A percentile compares a stretch with the other conserved stretches of the same genome.
Evolutionary conservation across 495 filamentous ascomycete species (phyloP).

Genomic region (Hypoxylon lenormandii): DNA sequence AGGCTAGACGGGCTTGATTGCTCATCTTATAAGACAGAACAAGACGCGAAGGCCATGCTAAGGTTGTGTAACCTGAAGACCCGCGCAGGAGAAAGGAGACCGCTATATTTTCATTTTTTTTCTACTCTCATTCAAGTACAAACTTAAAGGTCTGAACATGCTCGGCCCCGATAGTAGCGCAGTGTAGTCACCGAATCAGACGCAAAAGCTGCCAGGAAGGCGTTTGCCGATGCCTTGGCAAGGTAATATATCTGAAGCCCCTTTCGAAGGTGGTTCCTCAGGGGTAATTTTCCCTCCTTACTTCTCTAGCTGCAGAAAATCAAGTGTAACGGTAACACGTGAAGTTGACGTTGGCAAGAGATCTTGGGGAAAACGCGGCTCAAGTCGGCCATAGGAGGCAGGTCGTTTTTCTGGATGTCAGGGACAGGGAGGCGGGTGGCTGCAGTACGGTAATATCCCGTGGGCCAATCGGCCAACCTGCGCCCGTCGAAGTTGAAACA

Average conservation of each 20-base stretch:
- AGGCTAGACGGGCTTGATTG: not conserved
- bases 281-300: slow-evolving; percentile 1
- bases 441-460: slow-evolving; percentile 10
- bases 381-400: not conserved
- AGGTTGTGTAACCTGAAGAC: slow-evolving; percentile 11
- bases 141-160: not conserved
- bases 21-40: slow-evolving; percentile 9
- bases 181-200: too few species aligned
- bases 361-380: slow-evolving; percentile 21
- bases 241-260: too few species aligned
- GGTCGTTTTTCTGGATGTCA: slow-evolving; percentile 13
- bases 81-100: not conserved
- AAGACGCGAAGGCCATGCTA: not conserved
- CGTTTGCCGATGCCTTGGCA: too few species aligned
- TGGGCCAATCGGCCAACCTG: slow-evolving; percentile 22
- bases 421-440: slow-evolving; percentile 27
- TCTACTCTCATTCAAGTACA: too few species aligned
- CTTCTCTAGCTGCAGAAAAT: slow-evolving; percentile 15
- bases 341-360: slow-evolving; percentile 11
- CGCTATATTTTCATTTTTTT: too few species aligned
- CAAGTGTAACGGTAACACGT: slow-evolving; percentile 30
- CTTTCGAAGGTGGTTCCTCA: not conserved
- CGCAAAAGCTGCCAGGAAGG: not conserved
- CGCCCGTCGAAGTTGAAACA: slow-evolving; percentile 31
- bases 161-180: not conserved